Conservation (phyloP, 208 protist species). For the Trypanosoma boissoni region DNA sequence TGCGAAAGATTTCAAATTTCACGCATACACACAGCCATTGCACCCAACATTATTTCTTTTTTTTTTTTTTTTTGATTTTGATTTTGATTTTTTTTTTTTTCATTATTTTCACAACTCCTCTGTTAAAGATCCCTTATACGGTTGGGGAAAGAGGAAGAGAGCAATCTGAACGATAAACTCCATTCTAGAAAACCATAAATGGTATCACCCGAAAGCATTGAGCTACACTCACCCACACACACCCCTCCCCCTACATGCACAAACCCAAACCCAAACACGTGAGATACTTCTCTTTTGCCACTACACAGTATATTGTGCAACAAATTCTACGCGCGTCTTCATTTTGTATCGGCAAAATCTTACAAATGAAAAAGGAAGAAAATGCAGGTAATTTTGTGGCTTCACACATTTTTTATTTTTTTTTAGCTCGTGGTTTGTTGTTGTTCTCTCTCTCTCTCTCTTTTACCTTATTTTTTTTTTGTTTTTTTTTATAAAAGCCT, state of each 20-base stretch:
- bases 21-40: too few species aligned
- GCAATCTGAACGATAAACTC: not conserved
- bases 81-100: too few species aligned
- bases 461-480: not conserved
- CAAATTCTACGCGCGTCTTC: not conserved
- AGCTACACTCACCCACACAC: too few species aligned
- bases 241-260: too few species aligned
- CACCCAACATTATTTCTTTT: too few species aligned
- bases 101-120: not conserved
- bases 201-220: not conserved
- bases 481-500: slow-evolving; percentile 4
- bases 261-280: too few species aligned
- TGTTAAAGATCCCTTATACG: not conserved
- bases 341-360: too few species aligned
- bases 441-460: not conserved
- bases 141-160: not conserved
- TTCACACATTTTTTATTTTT: not conserved
- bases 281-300: too few species aligned
- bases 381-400: not conserved
- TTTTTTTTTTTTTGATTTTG: too few species aligned
- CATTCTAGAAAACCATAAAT: not conserved
- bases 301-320: too few species aligned
- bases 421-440: not conserved
- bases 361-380: too few species aligned
- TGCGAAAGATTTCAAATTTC: too few species aligned